Evolutionary conservation across 2,329 filamentous ascomycete genomes (phyloP), one percentile per base, ranked within the genome.

Genomic region (Penicillium freii): DNA sequence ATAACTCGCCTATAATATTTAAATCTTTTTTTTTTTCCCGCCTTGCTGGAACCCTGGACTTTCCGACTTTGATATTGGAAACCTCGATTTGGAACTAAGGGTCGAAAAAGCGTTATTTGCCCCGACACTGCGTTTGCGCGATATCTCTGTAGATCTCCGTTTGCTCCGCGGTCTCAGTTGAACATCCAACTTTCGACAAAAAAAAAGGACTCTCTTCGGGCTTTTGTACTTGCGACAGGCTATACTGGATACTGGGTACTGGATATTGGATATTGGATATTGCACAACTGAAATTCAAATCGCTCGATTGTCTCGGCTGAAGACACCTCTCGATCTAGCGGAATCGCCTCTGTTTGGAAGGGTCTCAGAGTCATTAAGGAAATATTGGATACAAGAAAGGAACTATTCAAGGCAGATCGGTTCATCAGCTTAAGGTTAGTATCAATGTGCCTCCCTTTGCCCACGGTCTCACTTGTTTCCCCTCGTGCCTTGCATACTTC

Each of bases 401-500:
- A 44, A 56, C 46, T 31, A 43, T 48, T 54, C 50, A 46, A 46
- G 45, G 52, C 34, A 50, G 52, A 56, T 49, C 58, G 13, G 50
- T 46, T 43, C 50, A 55, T 62, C 61, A 57, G 55, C 64, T 64
- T 61, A 64, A 73, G 69, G 70, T 73, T 68, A 67, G 71, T 67
- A 57, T 54, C 54, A 64, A 59, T 63, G 57, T 59, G 60, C 31
- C 58, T 63, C 66, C 68, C 62, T 62, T 63, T 50, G 65, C 62
- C 63, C 66, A 66, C 66, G 63, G 62, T 65, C 65, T 67, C 63
- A 65, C 54, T 61, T 53, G 31, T 42, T 40, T 38, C 59, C 56
- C 64, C 62, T 62, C 61, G 69, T 73, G 70, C 71, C 71, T 73
- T 73, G 71, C 71, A 73, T 73, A 61, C 42, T 58, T 63, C 62